A percentile compares a stretch with the other conserved stretches of the same genome.
These are phyloP conservation scores for Eleusine coracana DNA, from an alignment of 176 grass and related monocot genomes.

Conservation along the genomic window DNA sequence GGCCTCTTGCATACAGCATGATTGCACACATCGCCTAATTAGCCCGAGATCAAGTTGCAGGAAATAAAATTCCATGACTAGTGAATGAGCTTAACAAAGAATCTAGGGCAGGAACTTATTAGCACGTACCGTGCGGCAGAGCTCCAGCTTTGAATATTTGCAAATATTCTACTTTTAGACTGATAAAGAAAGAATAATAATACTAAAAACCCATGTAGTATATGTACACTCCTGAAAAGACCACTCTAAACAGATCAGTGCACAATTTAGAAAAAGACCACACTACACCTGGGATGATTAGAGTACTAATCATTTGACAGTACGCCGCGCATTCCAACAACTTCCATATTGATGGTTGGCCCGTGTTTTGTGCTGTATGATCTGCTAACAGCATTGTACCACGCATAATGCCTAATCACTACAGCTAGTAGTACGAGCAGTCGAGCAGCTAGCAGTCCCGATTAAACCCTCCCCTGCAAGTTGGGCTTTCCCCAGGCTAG, in stretches of 20 bases:
- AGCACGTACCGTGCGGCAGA: too few species aligned
- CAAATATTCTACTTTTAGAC: too few species aligned
- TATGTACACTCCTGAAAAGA: background rate
- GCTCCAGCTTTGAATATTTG: too few species aligned
- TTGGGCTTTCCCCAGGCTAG: background rate
- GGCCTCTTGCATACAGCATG: background rate
- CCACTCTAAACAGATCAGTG: too few species aligned
- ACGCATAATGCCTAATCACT: background rate
- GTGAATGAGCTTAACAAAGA: slow-evolving; percentile 2
- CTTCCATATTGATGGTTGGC: background rate
- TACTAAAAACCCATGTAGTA: too few species aligned
- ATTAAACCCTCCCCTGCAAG: background rate
- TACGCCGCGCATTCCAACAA: background rate
- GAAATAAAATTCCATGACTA: background rate
- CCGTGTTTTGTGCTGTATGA: background rate
- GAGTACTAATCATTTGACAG: background rate
- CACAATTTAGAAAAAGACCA: background rate
- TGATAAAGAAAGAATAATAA: too few species aligned
- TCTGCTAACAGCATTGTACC: background rate
- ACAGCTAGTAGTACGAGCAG: background rate
- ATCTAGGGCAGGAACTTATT: background rate
- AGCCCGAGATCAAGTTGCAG: slow-evolving; percentile 13
- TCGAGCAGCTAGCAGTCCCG: background rate
- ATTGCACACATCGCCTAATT: background rate
- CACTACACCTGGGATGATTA: background rate